phyloP scores from a whole-genome alignment of 371 early-diverging fungal species.

The Dentiscutata heterogama region DNA sequence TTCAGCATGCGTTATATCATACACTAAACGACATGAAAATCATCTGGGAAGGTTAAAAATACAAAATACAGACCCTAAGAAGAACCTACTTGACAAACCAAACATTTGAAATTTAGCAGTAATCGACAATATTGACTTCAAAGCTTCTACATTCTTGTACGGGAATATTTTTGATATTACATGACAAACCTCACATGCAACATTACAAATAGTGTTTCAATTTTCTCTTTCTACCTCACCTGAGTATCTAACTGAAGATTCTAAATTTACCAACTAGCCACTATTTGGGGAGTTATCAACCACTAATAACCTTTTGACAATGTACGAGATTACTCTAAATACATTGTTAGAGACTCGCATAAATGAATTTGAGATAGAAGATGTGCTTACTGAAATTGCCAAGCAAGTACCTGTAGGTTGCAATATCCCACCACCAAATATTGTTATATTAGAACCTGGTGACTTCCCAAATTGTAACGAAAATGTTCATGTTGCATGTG shows the following conservation, averaged over 20 bases:
- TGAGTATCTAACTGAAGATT: too few species aligned
- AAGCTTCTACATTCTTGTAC: neutral
- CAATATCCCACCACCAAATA: neutral
- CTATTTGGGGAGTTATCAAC: too few species aligned
- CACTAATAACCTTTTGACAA: too few species aligned
- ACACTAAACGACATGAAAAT: neutral
- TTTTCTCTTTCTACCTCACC: too few species aligned
- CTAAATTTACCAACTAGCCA: too few species aligned
- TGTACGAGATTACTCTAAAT: too few species aligned
- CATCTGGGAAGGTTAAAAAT: neutral
- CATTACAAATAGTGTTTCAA: too few species aligned
- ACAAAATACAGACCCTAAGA: neutral
- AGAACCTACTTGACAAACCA: constrained; percentile 12
- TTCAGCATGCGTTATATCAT: neutral
- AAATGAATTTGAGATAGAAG: neutral
- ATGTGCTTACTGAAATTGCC: constrained; percentile 13
- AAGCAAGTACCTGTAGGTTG: too few species aligned
- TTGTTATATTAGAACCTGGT: neutral
- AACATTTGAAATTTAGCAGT: too few species aligned
- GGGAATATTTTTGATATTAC: constrained; percentile 22
- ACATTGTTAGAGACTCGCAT: neutral
- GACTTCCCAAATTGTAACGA: neutral
- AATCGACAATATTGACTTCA: constrained; percentile 39
- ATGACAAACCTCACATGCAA: neutral
- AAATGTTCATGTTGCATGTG: neutral